Base-by-base conservation (phyloP, 768 basidiomycete species). In the Psilocybe tampanensis region DNA sequence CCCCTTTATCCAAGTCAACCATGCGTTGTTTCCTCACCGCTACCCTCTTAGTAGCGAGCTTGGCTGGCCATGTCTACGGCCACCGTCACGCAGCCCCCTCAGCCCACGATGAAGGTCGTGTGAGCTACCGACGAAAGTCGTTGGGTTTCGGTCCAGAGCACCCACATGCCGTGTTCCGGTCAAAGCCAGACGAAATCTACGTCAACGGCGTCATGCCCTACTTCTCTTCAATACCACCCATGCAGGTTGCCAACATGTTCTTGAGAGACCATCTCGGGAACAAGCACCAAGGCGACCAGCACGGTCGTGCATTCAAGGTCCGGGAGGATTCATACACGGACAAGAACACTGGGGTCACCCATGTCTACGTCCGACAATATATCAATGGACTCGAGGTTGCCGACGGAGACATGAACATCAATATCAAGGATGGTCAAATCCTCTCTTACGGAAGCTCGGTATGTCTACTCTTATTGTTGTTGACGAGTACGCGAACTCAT, bases 321-420 rank as follows among this genome's bases (percentile, higher is more conserved):
- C 86, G 92, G 54, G 76, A 85, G 54, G 91, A 94, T 74, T 92
- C 90, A 13, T 95, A 96, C 72, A 93, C 91, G 45, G 95, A 98
- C 75, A 73, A 76, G 56, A 84, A 82, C 58, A 94, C 92, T 2
- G 90, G 90, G n/a, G 80, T 97, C 49, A 89, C 92, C 24, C 94
- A 98, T 73, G 80, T 94, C 64, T 96, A 95, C 69, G 86, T 89
- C 59, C 83, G 88, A 63, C 95, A 99, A 75, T 60, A 90, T 56
- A 74, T 95, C 65, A 86, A 90, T 55, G 94, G 93, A 13, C 76
- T 96, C 44, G 92, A 96, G 67, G 93, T 99, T 15, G 81, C 83
- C 11, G 93, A 97, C 65, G 92, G 91, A 24, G 90, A 97, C 72
- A 84, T 97, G 77, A 98, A 98, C 70, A 74, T 99, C 68, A 97